Percentiles rank a stretch among this genome's conserved stretches.
phyloP scores from a whole-genome alignment of 805 yeast genomes.

The Millerozyma miso region DNA sequence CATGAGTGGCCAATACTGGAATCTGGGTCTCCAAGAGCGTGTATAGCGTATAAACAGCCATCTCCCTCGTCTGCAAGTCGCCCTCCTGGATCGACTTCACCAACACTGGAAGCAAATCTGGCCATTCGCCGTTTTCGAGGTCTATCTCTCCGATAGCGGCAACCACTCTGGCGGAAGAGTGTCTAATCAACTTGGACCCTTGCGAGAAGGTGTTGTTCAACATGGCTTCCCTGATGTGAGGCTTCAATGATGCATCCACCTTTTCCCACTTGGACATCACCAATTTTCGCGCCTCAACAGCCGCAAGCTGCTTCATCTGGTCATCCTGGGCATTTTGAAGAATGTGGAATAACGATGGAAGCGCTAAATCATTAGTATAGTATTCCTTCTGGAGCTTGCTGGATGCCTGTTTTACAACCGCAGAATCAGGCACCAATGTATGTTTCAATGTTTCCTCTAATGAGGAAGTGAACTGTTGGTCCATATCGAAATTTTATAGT shows the following conservation, averaged over 20 bases:
- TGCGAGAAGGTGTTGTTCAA: conserved; percentile 69
- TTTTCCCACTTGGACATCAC: conserved; percentile 66
- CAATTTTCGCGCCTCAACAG: conserved; percentile 91
- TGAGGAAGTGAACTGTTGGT: conserved; percentile 61
- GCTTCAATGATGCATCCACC: conserved; percentile 47
- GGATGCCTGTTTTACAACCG: conserved; percentile 80
- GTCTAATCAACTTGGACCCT: conserved; percentile 65
- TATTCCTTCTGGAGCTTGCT: conserved; percentile 66
- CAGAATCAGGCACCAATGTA: conserved; percentile 77
- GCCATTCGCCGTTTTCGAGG: conserved; percentile 64
- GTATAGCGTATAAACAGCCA: conserved; percentile 74
- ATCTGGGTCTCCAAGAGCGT: conserved; percentile 73
- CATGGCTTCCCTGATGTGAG: conserved; percentile 62
- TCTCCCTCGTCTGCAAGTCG: conserved; percentile 65
- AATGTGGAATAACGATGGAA: conserved; percentile 81
- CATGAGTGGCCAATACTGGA: conserved; percentile 51
- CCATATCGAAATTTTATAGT: conserved; percentile 43
- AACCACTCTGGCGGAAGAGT: conserved; percentile 83
- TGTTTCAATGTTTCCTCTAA: conserved; percentile 77
- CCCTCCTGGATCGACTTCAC: conserved; percentile 54
- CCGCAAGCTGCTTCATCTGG: conserved; percentile 85
- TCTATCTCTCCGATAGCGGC: conserved; percentile 81
- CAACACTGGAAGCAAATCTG: conserved; percentile 66
- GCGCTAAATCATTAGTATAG: conserved; percentile 63
- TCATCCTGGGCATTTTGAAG: conserved; percentile 65